These are phyloP conservation scores for Pelargonium nanum DNA, from an alignment of 345 rosid genomes.

Conservation along the genomic window DNA sequence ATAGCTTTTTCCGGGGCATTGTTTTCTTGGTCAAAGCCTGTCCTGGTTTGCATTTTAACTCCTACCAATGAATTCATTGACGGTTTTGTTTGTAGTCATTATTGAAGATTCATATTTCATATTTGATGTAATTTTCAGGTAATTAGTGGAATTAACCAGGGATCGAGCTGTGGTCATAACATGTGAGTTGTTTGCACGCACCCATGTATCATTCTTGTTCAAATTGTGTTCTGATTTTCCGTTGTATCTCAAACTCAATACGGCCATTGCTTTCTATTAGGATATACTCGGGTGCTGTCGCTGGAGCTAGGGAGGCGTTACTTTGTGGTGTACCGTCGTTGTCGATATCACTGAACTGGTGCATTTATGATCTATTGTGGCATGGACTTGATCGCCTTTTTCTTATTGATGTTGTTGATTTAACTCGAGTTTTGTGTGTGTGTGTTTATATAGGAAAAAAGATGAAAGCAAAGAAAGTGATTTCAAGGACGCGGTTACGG, in stretches of 20 bases:
- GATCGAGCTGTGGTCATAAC: constrained; percentile 85
- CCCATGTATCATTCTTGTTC: not conserved
- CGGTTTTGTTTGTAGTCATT: constrained; percentile 7
- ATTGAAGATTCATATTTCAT: constrained; percentile 7
- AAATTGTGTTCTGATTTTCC: too few species aligned
- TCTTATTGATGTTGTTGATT: not conserved
- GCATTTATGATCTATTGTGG: constrained; percentile 11
- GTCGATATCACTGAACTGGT: constrained; percentile 92
- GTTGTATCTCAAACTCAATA: not conserved
- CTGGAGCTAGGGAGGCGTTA: constrained; percentile 94
- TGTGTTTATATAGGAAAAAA: constrained; percentile 63
- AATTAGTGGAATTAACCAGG: constrained; percentile 85
- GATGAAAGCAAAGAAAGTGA: constrained; percentile 83
- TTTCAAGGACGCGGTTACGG: constrained; percentile 78
- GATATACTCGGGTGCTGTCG: constrained; percentile 81
- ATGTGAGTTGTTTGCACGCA: constrained; percentile 31
- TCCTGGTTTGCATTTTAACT: constrained; percentile 53
- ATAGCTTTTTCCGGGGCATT: constrained; percentile 89
- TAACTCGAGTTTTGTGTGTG: not conserved
- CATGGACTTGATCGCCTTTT: constrained; percentile 2
- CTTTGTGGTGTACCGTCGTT: constrained; percentile 82
- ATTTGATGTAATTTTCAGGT: constrained; percentile 41
- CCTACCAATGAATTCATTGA: constrained; percentile 3
- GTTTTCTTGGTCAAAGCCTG: constrained; percentile 88
- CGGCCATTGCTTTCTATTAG: constrained; percentile 28